Conservation (phyloP, 1,284 basidiomycete genomes). For the Psilocybe mexicana region DNA sequence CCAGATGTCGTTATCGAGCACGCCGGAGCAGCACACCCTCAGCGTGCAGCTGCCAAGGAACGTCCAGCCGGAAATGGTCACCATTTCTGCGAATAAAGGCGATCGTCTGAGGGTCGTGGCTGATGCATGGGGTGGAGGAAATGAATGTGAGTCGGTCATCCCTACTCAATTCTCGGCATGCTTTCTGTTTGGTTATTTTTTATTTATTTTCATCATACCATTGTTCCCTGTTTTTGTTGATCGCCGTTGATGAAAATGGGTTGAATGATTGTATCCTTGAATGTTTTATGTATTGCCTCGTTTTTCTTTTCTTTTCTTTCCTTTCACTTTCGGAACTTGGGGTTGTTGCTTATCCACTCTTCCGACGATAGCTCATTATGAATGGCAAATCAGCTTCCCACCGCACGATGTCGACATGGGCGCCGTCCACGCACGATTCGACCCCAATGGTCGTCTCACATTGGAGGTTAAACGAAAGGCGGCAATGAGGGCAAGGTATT, state of each 20-base stretch:
- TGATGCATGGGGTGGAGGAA: constrained; percentile 59
- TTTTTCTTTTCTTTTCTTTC: constrained; percentile 9
- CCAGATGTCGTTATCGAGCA: constrained; percentile 39
- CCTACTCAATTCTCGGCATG: not conserved
- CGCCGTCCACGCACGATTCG: constrained; percentile 47
- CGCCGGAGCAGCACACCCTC: constrained; percentile 36
- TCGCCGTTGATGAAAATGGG: not conserved
- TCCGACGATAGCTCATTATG: constrained; percentile 47
- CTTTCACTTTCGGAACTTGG: not conserved
- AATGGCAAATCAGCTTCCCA: constrained; percentile 54
- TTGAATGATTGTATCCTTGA: no score
- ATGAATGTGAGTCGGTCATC: constrained; percentile 43
- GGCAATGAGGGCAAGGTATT: constrained; percentile 9
- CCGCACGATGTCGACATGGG: constrained; percentile 49
- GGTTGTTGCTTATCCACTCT: not conserved
- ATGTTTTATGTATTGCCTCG: no score
- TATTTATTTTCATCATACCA: not conserved
- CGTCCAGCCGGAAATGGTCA: constrained; percentile 57
- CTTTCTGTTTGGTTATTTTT: constrained; percentile 1
- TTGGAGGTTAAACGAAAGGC: constrained; percentile 41
- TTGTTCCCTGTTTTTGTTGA: not conserved
- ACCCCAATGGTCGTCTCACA: constrained; percentile 40
- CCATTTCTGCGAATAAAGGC: constrained; percentile 52
- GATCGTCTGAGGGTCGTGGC: constrained; percentile 52
- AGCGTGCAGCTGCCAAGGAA: constrained; percentile 42